These are phyloP conservation scores for Ophiocordyceps australis DNA, from an alignment of 2,329 filamentous ascomycete species.

Conservation along the genomic window DNA sequence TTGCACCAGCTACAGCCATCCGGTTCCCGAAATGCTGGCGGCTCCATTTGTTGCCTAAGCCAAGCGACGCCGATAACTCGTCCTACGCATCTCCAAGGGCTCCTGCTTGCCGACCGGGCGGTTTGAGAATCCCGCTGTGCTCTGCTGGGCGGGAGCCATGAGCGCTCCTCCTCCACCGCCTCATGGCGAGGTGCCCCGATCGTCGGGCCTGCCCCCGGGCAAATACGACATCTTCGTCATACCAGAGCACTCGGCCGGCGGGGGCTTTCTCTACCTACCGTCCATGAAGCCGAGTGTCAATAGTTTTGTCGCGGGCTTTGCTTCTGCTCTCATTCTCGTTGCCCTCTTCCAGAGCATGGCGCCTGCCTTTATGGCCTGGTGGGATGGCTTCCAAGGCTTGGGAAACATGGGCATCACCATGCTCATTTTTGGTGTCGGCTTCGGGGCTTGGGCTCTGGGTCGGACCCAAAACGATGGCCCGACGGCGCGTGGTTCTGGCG, in stretches of 20 bases:
- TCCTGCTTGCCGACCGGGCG: conserved; percentile 2
- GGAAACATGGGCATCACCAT: conserved; percentile 58
- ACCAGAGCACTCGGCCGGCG: conserved; percentile 74
- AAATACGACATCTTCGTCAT: conserved; percentile 98
- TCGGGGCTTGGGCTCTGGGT: conserved; percentile 54
- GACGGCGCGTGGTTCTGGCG: conserved; percentile 6
- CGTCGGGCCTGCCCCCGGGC: conserved; percentile 57
- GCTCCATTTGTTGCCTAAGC: no score
- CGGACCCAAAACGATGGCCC: conserved; percentile 16
- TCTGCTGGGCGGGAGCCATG: conserved; percentile 15
- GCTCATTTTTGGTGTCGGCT: conserved; percentile 52
- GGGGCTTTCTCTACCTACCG: conserved; percentile 86
- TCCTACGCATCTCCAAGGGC: no score
- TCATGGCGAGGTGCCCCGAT: conserved; percentile 62
- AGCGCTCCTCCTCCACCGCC: conserved; percentile 63
- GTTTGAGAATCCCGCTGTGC: no score
- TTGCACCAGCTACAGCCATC: no score
- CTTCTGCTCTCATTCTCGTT: conserved; percentile 54
- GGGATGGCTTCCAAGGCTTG: conserved; percentile 48
- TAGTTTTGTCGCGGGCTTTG: conserved; percentile 79
- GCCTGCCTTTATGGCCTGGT: conserved; percentile 59
- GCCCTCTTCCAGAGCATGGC: conserved; percentile 55
- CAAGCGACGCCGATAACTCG: no score
- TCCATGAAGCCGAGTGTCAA: conserved; percentile 73
- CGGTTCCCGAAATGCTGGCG: no score